A percentile compares a stretch with the other conserved stretches of the same genome.
These are phyloP conservation scores for Fomes fomentarius DNA, from an alignment of 1,284 basidiomycete species.

Conservation along the genomic window DNA sequence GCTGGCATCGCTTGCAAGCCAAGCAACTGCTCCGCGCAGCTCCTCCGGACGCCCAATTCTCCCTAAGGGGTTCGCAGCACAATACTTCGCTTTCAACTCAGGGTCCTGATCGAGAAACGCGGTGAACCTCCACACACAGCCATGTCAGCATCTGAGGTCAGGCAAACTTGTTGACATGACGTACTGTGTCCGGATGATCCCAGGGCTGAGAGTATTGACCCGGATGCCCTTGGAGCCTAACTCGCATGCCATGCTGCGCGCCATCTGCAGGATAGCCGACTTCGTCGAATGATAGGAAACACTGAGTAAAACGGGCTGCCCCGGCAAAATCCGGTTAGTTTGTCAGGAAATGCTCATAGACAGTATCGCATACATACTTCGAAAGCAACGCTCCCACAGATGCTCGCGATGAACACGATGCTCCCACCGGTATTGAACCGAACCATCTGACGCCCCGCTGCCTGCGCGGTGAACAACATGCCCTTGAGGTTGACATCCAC, in stretches of 20 bases:
- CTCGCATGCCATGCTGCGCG: constrained; percentile 82
- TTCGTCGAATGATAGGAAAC: constrained; percentile 73
- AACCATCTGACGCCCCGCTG: constrained; percentile 76
- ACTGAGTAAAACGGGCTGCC: constrained; percentile 58
- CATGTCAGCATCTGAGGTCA: no score
- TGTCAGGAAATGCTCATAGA: no score
- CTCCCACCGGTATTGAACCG: constrained; percentile 72
- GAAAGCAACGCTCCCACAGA: constrained; percentile 85
- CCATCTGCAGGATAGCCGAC: constrained; percentile 81
- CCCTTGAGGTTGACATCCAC: constrained; percentile 78
- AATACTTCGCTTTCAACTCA: constrained; percentile 67
- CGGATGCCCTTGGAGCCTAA: constrained; percentile 72
- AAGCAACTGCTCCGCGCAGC: constrained; percentile 71
- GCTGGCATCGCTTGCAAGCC: constrained; percentile 78
- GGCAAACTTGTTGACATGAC: no score
- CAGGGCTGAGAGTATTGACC: constrained; percentile 75
- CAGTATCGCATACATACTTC: no score
- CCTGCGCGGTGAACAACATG: constrained; percentile 77
- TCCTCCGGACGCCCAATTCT: constrained; percentile 82
- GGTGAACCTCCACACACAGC: no score
- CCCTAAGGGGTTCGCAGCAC: constrained; percentile 69
- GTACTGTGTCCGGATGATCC: constrained; percentile 71
- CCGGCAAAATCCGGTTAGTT: no score
- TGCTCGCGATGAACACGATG: constrained; percentile 83
- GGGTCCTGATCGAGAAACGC: constrained; percentile 73